Evolutionary conservation across 2,329 filamentous ascomycete species (phyloP), one percentile per base, ranked within the genome.

Genomic region (Colletotrichum sp.): DNA sequence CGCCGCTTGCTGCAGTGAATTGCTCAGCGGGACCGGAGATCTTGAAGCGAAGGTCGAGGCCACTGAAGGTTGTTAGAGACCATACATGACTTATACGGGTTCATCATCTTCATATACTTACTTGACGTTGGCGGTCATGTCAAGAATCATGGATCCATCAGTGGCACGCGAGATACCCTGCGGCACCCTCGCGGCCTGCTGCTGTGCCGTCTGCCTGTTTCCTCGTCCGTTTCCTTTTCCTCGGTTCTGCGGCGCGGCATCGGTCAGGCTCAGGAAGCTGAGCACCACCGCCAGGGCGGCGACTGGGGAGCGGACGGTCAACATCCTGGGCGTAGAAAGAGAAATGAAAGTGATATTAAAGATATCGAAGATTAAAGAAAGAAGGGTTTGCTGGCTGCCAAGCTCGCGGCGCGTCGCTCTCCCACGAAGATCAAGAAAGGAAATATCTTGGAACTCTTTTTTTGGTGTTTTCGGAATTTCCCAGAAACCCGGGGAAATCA

Each of bases 131-230:
- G 88, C 89, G 3, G 88, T 91, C 71, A 86, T 87, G 79, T 92
- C 90, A 28, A 92, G 80, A 49, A 91, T 91, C 52, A 83, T 89
- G 4, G 88, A 89, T 6, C 90, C 90, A 81, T 92, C 90, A 0
- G 87, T 88, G 4, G 90, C 89, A 28, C 78, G 76, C 7, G 85
- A 85, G 21, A 88, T 76, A 8, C 85, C 85, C 60, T 84, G 82
- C 5, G 83, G 81, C 28, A 85, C 69, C 18, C 79, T 72, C 8
- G 80, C 79, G 10, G 80, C 80, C 77, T 81, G 79, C 68, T 83
- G 79, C 73, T 83, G 82, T 30, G 80, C 78, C 10, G 81, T 83
- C 67, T 77, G 75, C 3, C 59, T 69, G 71, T 52, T 57, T 13
- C 77, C 77, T 30, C 63, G 66, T 21, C 76, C 65, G 8, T 68